Evolutionary conservation across 331 rosid genomes (phyloP).

Genomic region (Quercus phellos): DNA sequence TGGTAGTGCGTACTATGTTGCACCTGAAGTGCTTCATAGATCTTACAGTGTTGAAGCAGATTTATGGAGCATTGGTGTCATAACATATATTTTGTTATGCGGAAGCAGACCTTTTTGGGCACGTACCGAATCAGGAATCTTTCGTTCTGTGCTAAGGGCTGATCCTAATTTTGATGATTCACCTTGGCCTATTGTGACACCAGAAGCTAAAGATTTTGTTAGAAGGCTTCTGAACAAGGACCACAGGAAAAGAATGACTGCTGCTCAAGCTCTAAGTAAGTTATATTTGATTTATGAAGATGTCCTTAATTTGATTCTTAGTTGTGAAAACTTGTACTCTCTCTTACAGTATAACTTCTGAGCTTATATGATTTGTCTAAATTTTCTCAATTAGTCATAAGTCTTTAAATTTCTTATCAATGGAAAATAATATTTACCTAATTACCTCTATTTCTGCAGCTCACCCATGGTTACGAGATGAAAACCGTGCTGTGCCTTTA

Average conservation of each 20-base stretch:
- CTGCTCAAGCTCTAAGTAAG: slow-evolving; percentile 87
- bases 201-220: slow-evolving; percentile 91
- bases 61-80: slow-evolving; percentile 94
- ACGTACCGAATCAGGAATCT: slow-evolving; percentile 94
- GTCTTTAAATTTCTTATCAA: background rate
- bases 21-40: slow-evolving; percentile 96
- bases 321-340: slow-evolving; percentile 4
- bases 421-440: slow-evolving; percentile 11
- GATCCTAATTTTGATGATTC: slow-evolving; percentile 87
- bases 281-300: slow-evolving; percentile 19
- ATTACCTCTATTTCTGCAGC: slow-evolving; percentile 50
- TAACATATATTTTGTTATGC: slow-evolving; percentile 81
- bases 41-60: slow-evolving; percentile 88
- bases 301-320: slow-evolving; percentile 5
- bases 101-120: slow-evolving; percentile 99
- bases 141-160: slow-evolving; percentile 89
- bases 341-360: background rate
- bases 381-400: background rate
- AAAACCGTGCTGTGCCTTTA: slow-evolving; percentile 56
- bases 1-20: slow-evolving; percentile 97
- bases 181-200: slow-evolving; percentile 91
- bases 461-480: slow-evolving; percentile 93
- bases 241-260: slow-evolving; percentile 92
- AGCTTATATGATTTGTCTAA: background rate
- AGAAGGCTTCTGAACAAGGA: slow-evolving; percentile 93